Percentiles rank a stretch among this genome's conserved stretches.
phyloP scores from a whole-genome alignment of 2,329 filamentous ascomycete genomes.

The Nannizzia gypsea region DNA sequence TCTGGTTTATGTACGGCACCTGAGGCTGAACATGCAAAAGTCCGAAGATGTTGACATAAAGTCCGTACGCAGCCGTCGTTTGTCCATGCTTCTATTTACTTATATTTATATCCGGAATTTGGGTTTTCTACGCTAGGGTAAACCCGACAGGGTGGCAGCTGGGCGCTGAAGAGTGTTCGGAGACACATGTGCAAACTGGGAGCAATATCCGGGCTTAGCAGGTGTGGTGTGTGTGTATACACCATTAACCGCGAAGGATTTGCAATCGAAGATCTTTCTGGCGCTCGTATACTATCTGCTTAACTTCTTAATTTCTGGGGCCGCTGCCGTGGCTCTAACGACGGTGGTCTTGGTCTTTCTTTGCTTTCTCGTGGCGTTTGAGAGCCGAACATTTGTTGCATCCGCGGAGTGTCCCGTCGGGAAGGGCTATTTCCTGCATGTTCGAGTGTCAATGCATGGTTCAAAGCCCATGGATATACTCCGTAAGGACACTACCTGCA shows the following conservation, averaged over 20 bases:
- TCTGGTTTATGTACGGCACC: neutral
- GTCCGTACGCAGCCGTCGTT: neutral
- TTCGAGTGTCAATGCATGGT: neutral
- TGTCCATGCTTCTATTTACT: neutral
- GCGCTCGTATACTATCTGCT: neutral
- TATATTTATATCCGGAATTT: neutral
- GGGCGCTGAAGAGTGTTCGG: neutral
- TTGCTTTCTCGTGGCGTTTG: neutral
- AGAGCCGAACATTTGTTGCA: neutral
- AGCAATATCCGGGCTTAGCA: neutral
- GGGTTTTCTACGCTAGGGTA: neutral
- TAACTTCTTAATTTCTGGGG: neutral
- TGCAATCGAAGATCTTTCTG: neutral
- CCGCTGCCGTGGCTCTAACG: neutral
- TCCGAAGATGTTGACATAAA: neutral
- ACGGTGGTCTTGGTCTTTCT: neutral
- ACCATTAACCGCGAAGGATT: neutral
- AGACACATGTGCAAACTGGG: neutral
- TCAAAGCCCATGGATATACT: neutral
- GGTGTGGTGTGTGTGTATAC: too few species aligned
- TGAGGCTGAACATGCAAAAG: neutral
- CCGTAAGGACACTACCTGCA: too few species aligned
- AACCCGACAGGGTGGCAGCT: neutral
- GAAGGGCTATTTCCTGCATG: neutral
- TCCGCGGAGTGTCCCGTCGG: neutral